These are phyloP conservation scores for Amorphotheca resinae DNA, from an alignment of 495 filamentous ascomycete species.

Conservation along the genomic window DNA sequence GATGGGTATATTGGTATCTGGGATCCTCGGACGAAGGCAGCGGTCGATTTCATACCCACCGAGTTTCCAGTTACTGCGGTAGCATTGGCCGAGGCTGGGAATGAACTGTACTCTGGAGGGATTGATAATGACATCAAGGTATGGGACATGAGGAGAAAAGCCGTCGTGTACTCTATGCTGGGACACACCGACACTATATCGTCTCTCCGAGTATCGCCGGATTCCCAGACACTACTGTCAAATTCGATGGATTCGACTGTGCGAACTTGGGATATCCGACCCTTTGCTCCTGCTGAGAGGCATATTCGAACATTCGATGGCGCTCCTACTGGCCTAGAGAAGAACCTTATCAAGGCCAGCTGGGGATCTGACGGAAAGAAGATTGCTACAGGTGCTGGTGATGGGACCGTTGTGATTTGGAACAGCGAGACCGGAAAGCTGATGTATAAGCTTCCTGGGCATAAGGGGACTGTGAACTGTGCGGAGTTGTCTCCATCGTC, in stretches of 20 bases:
- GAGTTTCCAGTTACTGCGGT: conserved; percentile 90
- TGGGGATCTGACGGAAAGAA: conserved; percentile 82
- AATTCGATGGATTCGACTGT: conserved; percentile 90
- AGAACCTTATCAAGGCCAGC: conserved; percentile 81
- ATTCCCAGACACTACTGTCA: conserved; percentile 80
- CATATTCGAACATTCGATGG: conserved; percentile 80
- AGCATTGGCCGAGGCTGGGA: conserved; percentile 80
- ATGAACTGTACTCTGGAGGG: conserved; percentile 87
- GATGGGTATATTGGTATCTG: conserved; percentile 92
- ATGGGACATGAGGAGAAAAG: conserved; percentile 90
- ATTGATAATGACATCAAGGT: conserved; percentile 97
- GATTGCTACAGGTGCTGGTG: conserved; percentile 81
- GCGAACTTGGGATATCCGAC: conserved; percentile 89
- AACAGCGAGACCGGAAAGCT: conserved; percentile 70
- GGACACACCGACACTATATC: conserved; percentile 91
- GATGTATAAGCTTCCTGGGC: conserved; percentile 86
- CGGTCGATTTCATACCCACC: conserved; percentile 76
- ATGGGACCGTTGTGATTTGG: conserved; percentile 87
- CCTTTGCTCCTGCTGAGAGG: conserved; percentile 81
- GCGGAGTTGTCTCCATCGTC: conserved; percentile 73
- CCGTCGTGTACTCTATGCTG: conserved; percentile 70
- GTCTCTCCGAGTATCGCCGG: conserved; percentile 78
- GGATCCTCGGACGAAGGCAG: conserved; percentile 89
- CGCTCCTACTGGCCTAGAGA: conserved; percentile 74
- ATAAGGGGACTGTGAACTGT: conserved; percentile 92